Conservation (phyloP, 2,329 filamentous ascomycete genomes). For the Ceratocystis smalleyi region DNA sequence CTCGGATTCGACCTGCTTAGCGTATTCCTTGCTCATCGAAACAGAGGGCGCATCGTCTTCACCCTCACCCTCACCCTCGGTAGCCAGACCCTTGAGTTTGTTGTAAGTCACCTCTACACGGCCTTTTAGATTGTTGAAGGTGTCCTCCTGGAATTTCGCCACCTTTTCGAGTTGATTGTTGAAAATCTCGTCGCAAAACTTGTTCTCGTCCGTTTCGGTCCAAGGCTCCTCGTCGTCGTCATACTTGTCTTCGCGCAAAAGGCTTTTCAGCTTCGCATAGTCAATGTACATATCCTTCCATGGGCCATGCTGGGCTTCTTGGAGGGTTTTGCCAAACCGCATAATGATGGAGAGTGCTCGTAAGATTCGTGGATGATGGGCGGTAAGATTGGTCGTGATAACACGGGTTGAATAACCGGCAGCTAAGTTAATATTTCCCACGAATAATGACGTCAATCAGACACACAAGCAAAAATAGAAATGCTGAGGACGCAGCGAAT, state of each 20-base stretch:
- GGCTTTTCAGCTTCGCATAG: conserved; percentile 79
- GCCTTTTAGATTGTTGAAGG: conserved; percentile 43
- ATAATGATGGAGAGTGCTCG: conserved; percentile 33
- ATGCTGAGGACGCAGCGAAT: not conserved
- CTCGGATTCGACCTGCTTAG: conserved; percentile 61
- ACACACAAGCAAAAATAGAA: not conserved
- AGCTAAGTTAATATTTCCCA: not conserved
- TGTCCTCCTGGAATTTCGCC: conserved; percentile 70
- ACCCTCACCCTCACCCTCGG: conserved; percentile 43
- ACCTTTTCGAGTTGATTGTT: conserved; percentile 94
- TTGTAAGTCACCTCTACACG: conserved; percentile 43
- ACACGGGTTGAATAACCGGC: not conserved
- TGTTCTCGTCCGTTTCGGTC: conserved; percentile 88
- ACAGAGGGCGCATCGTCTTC: conserved; percentile 29
- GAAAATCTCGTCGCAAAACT: conserved; percentile 87
- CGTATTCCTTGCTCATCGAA: conserved; percentile 29
- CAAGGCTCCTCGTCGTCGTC: conserved; percentile 53
- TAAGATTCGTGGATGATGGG: not conserved
- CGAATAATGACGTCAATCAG: not conserved
- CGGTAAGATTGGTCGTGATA: not conserved
- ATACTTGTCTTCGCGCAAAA: conserved; percentile 60
- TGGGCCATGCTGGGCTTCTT: conserved; percentile 61
- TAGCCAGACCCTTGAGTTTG: conserved; percentile 64
- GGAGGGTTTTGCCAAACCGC: conserved; percentile 86
- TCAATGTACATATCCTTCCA: conserved; percentile 95